Evolutionary conservation across 139 green algal species (phyloP).

Genomic region (Chlamydomonas asymmetrica): DNA sequence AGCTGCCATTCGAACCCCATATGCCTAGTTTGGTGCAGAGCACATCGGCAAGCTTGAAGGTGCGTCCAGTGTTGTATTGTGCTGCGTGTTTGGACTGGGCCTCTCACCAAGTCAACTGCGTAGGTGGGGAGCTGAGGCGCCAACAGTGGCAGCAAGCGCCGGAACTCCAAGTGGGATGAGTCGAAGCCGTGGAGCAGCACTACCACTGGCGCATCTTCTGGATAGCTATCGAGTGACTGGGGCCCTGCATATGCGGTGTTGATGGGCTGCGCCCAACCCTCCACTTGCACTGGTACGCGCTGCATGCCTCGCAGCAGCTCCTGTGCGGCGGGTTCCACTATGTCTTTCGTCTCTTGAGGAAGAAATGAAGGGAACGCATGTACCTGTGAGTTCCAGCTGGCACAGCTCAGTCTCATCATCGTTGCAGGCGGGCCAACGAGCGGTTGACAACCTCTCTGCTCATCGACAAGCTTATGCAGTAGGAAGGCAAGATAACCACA

Average conservation of each 20-base stretch:
- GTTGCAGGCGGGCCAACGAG: too few species aligned
- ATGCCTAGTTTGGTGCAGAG: background rate
- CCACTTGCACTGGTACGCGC: slow-evolving; percentile 26
- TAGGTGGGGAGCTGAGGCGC: slow-evolving; percentile 56
- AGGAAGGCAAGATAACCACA: too few species aligned
- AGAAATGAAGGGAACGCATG: slow-evolving; percentile 11
- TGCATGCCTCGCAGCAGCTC: slow-evolving; percentile 24
- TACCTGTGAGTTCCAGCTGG: too few species aligned
- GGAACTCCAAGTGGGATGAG: slow-evolving; percentile 81
- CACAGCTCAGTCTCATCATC: too few species aligned
- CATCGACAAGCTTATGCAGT: too few species aligned
- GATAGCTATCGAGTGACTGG: slow-evolving; percentile 16
- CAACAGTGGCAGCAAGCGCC: slow-evolving; percentile 79
- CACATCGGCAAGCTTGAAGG: background rate
- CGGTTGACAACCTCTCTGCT: too few species aligned
- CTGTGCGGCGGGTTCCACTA: slow-evolving; percentile 39
- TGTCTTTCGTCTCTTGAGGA: slow-evolving; percentile 19
- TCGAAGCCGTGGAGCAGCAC: slow-evolving; percentile 93
- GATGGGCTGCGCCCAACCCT: background rate
- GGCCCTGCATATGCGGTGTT: slow-evolving; percentile 46
- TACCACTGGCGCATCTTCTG: slow-evolving; percentile 53
- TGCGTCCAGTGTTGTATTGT: background rate
- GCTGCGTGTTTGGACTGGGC: background rate
- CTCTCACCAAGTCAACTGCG: slow-evolving; percentile 81
- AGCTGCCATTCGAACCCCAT: background rate